A percentile compares a stretch with the other conserved stretches of the same genome.
phyloP scores from a whole-genome alignment of 2,329 filamentous ascomycete species.

The Tricladium varicosporioides region DNA sequence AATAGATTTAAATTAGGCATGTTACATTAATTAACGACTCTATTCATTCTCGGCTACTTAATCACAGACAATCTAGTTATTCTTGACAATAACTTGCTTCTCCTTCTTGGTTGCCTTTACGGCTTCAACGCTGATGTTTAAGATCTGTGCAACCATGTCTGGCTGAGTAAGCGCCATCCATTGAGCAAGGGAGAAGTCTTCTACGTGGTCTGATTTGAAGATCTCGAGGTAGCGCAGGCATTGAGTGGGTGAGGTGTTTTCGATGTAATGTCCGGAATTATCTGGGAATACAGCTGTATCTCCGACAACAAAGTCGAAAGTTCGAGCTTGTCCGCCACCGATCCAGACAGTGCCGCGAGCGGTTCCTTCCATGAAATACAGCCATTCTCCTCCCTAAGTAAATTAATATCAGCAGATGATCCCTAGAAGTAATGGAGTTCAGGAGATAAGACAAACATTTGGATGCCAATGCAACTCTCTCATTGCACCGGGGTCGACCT shows the following conservation, averaged over 20 bases:
- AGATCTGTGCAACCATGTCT: constrained; percentile 3
- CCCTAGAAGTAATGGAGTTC: constrained; percentile 66
- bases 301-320: constrained; percentile 71
- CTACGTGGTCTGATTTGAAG: constrained; percentile 66
- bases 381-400: constrained; percentile 75
- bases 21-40: too few species aligned
- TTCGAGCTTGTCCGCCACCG: constrained; percentile 65
- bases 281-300: constrained; percentile 72
- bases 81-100: constrained; percentile 52
- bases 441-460: constrained; percentile 58
- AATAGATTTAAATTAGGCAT: too few species aligned
- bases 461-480: constrained; percentile 71
- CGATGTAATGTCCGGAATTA: constrained; percentile 62
- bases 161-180: constrained; percentile 63
- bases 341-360: constrained; percentile 73
- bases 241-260: constrained; percentile 71
- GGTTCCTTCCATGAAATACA: constrained; percentile 69
- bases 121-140: constrained; percentile 4
- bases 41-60: too few species aligned
- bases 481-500: constrained; percentile 59
- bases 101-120: constrained; percentile 28
- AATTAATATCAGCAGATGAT: constrained; percentile 71
- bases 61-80: too few species aligned
- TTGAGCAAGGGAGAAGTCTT: constrained; percentile 70
- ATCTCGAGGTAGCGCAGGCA: constrained; percentile 60